Conservation (phyloP, 768 basidiomycete genomes). For the Tylopilus intermedius region DNA sequence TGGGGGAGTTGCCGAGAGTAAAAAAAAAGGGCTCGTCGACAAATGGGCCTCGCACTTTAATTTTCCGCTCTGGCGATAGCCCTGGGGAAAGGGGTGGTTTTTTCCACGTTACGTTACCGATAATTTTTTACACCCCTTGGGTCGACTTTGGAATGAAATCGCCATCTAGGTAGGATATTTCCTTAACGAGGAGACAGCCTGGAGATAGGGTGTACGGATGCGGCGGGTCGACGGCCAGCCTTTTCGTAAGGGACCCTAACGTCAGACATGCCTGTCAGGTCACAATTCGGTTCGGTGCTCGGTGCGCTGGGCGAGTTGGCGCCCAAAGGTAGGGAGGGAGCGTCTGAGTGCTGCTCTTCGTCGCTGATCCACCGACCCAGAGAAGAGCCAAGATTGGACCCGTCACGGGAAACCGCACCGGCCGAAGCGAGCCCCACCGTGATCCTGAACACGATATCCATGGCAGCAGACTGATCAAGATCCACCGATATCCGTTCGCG, state of each 20-base stretch:
- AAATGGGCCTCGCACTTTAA: not conserved
- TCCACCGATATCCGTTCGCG: not conserved
- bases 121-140: slow-evolving; percentile 7
- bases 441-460: not conserved
- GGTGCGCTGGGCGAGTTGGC: not conserved
- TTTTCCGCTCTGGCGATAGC: slow-evolving; percentile 20
- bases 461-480: slow-evolving; percentile 14
- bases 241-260: slow-evolving; percentile 22
- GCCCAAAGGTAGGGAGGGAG: not conserved
- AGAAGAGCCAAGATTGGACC: not conserved
- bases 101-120: slow-evolving; percentile 27
- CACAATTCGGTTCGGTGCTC: not conserved
- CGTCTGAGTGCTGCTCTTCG: not conserved
- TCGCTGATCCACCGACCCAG: not conserved
- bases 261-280: not conserved
- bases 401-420: not conserved
- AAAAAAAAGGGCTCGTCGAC: slow-evolving; percentile 1
- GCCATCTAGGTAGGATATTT: slow-evolving; percentile 8
- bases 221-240: slow-evolving; percentile 11
- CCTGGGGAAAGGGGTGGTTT: not conserved
- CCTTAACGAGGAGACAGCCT: slow-evolving; percentile 12
- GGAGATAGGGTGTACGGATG: slow-evolving; percentile 18
- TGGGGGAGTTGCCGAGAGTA: slow-evolving; percentile 2
- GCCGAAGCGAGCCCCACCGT: slow-evolving; percentile 1
- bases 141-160: slow-evolving; percentile 10